These are phyloP conservation scores for Penicillium sp. DNA, from an alignment of 2,329 filamentous ascomycete species.

Conservation along the genomic window DNA sequence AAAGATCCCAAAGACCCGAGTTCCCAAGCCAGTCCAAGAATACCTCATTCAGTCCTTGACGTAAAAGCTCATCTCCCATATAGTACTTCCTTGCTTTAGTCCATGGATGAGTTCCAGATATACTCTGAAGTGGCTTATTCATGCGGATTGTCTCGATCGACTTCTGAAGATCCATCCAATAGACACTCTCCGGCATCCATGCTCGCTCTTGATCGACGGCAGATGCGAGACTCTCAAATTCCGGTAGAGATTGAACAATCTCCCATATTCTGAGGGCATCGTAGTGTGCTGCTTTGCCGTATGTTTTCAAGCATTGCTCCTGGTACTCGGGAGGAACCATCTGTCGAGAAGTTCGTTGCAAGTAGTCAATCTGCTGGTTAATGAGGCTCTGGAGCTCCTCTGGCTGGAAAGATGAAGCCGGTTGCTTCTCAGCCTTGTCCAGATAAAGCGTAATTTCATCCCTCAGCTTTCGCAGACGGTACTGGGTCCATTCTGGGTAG, in stretches of 20 bases:
- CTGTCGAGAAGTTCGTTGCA: slow-evolving; percentile 13
- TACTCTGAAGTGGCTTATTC: slow-evolving; percentile 5
- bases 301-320: slow-evolving; percentile 3
- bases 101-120: slow-evolving; percentile 2
- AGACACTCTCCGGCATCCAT: slow-evolving; percentile 9
- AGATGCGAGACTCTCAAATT: slow-evolving; percentile 7
- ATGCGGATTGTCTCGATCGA: slow-evolving; percentile 10
- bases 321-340: slow-evolving; percentile 10
- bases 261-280: slow-evolving; percentile 11
- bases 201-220: slow-evolving; percentile 3
- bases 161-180: slow-evolving; percentile 12
- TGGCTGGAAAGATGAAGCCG: background rate
- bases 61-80: slow-evolving; percentile 16
- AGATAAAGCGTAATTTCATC: slow-evolving; percentile 11
- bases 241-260: slow-evolving; percentile 4
- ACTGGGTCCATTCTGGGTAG: slow-evolving; percentile 21
- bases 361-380: slow-evolving; percentile 10
- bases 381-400: slow-evolving; percentile 4
- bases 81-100: slow-evolving; percentile 2
- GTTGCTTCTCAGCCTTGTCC: background rate
- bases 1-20: slow-evolving; percentile 10
- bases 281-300: slow-evolving; percentile 11
- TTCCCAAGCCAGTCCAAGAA: slow-evolving; percentile 12
- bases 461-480: slow-evolving; percentile 18
- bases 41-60: slow-evolving; percentile 13